phyloP scores from a whole-genome alignment of 2,329 filamentous ascomycete species.

The Penicillium verrucosum region DNA sequence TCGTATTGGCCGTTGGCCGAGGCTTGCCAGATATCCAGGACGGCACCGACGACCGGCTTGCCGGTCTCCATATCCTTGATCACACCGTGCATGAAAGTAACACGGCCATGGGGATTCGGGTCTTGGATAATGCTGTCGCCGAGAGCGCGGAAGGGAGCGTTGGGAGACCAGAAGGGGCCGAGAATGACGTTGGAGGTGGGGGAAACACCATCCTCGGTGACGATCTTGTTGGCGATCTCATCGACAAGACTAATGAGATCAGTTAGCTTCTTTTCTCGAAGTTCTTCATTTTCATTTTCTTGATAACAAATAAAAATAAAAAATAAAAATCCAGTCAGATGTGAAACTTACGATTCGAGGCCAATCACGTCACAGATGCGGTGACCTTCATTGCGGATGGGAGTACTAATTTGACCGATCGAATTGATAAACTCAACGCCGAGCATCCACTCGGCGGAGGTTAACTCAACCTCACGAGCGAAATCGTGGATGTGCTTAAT shows the following conservation, averaged over 20 bases:
- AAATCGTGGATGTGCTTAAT: conserved; percentile 76
- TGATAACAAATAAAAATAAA: not conserved
- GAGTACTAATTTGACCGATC: conserved; percentile 65
- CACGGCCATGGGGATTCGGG: conserved; percentile 54
- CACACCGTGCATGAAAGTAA: conserved; percentile 66
- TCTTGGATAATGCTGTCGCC: conserved; percentile 66
- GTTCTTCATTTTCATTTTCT: not conserved
- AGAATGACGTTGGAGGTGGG: conserved; percentile 75
- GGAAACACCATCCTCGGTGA: conserved; percentile 58
- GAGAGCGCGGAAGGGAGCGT: conserved; percentile 68
- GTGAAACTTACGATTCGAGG: conserved; percentile 55
- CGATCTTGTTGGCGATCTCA: conserved; percentile 69
- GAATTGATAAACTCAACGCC: conserved; percentile 74
- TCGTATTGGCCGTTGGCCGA: conserved; percentile 74
- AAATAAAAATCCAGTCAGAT: not conserved
- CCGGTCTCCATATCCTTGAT: conserved; percentile 64
- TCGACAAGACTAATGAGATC: conserved; percentile 60
- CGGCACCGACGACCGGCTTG: conserved; percentile 63
- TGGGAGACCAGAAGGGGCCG: conserved; percentile 73
- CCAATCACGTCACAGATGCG: conserved; percentile 71
- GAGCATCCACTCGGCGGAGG: conserved; percentile 71
- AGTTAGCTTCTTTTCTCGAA: conserved; percentile 24
- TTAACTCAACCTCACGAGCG: conserved; percentile 72
- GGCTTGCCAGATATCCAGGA: conserved; percentile 77
- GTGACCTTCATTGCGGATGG: conserved; percentile 70